Conservation (phyloP, 208 protist genomes). For the Acanthamoeba quina region DNA sequence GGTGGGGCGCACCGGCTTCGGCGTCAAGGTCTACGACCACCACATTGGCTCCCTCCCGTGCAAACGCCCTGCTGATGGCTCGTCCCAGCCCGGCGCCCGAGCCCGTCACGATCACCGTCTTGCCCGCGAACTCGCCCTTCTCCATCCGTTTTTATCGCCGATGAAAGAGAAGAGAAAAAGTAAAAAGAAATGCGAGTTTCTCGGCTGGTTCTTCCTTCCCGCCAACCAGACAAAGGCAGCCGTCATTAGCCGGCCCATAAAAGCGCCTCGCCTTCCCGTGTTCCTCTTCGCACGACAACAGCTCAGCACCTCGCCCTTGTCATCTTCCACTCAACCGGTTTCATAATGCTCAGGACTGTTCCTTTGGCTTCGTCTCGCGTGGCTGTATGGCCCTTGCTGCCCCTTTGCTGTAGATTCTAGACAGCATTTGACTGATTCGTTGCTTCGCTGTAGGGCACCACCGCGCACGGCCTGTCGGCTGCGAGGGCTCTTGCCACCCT, state of each 20-base stretch:
- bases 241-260: not conserved
- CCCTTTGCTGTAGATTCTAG: not conserved
- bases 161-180: not conserved
- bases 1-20: conserved; percentile 1
- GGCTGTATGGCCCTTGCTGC: not conserved
- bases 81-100: conserved; percentile 24
- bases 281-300: not conserved
- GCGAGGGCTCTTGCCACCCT: conserved; percentile 29
- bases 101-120: conserved; percentile 56
- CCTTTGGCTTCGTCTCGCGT: conserved; percentile 38
- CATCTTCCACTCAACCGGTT: not conserved
- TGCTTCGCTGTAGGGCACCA: not conserved
- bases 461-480: not conserved
- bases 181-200: not conserved
- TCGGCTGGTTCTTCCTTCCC: not conserved
- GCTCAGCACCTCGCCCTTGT: too few species aligned
- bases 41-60: not conserved
- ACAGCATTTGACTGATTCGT: not conserved
- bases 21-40: conserved; percentile 35
- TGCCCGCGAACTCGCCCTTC: not conserved
- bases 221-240: not conserved
- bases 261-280: not conserved
- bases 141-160: not conserved
- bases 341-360: not conserved
- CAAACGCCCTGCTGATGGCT: conserved; percentile 36